phyloP scores from a whole-genome alignment of 202 grass and related monocot species.

The Cymbopogon flexuosus region DNA sequence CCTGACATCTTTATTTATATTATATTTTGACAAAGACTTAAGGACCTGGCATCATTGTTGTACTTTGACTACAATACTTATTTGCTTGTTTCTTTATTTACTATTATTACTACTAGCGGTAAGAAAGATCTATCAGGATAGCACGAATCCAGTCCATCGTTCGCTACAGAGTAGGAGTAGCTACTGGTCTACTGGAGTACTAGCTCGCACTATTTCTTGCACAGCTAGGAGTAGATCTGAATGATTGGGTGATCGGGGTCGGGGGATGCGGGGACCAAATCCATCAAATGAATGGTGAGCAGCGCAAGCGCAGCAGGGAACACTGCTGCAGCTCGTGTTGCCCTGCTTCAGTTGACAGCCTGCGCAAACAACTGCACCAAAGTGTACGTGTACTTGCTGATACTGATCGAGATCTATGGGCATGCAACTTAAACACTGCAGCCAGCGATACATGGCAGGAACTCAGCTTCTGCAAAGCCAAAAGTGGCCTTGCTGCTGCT shows the following conservation, averaged over 20 bases:
- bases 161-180: neutral
- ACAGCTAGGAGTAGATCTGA: neutral
- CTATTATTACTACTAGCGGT: neutral
- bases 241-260: conserved; percentile 20
- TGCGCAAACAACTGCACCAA: conserved; percentile 12
- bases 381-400: conserved; percentile 36
- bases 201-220: neutral
- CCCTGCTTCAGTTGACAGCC: conserved; percentile 3
- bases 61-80: neutral
- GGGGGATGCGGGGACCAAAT: conserved; percentile 21
- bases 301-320: neutral
- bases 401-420: conserved; percentile 10
- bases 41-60: neutral
- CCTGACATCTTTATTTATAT: neutral
- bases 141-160: neutral
- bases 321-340: conserved; percentile 29
- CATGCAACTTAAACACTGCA: neutral
- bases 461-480: neutral
- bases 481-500: neutral
- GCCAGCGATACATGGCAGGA: neutral
- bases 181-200: too few relatives aligned
- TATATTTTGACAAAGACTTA: neutral
- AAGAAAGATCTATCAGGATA: neutral
- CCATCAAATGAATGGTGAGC: conserved; percentile 2
- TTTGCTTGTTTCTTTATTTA: neutral